These are phyloP conservation scores for Aspergillus affinis DNA, from an alignment of 495 filamentous ascomycete genomes.

Conservation along the genomic window DNA sequence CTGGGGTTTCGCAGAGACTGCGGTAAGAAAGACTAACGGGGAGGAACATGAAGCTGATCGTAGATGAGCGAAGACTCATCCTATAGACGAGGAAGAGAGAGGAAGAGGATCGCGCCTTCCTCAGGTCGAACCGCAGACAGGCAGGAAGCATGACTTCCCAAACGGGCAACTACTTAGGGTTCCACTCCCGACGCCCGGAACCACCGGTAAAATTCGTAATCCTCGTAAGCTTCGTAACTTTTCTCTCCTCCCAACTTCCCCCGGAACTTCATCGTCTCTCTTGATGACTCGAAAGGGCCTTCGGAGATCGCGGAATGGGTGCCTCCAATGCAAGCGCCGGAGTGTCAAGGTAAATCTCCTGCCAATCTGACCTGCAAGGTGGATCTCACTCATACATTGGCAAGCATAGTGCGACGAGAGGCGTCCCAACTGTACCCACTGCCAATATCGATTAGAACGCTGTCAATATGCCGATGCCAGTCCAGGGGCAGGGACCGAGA, in stretches of 20 bases:
- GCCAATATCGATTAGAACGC: neutral
- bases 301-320: constrained; percentile 1
- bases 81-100: no score
- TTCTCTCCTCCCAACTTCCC: no score
- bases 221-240: no score
- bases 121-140: no score
- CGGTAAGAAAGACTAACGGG: no score
- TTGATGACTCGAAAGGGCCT: constrained; percentile 1
- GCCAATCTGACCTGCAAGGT: neutral
- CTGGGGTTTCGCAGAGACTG: constrained; percentile 18
- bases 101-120: no score
- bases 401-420: constrained; percentile 3
- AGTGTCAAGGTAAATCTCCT: constrained; percentile 2
- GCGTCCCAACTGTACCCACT: neutral
- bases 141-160: no score
- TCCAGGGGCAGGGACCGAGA: neutral
- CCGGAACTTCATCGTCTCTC: neutral
- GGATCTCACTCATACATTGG: neutral
- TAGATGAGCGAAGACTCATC: no score
- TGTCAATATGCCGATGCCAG: constrained; percentile 2
- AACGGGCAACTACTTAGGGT: no score
- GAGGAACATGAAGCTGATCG: no score
- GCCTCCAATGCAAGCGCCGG: neutral
- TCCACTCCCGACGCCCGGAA: no score
- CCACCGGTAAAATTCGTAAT: no score